These are phyloP conservation scores for Eimeria sp. DNA, from an alignment of 169 alveolate genomes.

Conservation along the genomic window DNA sequence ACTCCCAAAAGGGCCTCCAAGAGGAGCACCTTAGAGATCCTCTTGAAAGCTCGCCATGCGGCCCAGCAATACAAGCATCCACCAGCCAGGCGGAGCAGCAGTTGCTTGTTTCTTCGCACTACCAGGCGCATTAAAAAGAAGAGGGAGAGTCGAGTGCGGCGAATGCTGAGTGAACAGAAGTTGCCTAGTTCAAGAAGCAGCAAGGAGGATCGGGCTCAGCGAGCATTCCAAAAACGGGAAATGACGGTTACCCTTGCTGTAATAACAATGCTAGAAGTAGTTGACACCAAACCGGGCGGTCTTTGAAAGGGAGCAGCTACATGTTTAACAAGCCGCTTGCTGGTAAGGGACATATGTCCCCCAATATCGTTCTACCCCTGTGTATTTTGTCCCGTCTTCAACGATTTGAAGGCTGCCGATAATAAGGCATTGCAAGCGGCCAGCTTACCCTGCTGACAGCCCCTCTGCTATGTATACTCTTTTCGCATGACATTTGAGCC, in stretches of 20 bases:
- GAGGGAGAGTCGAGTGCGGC: neutral
- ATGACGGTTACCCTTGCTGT: neutral
- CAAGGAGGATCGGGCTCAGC: neutral
- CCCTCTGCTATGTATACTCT: neutral
- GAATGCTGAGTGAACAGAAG: neutral
- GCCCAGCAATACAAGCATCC: neutral
- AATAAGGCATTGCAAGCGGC: neutral
- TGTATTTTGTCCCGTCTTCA: neutral
- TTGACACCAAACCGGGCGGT: neutral
- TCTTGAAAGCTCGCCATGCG: neutral
- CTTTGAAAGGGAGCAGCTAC: neutral
- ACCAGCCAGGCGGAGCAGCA: neutral
- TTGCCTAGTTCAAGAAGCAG: neutral
- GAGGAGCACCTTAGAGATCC: conserved; percentile 14
- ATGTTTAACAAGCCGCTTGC: neutral
- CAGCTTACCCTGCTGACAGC: neutral
- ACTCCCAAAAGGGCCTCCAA: neutral
- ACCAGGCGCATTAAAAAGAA: neutral
- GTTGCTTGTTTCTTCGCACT: neutral
- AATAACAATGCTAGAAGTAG: neutral
- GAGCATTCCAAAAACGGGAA: neutral
- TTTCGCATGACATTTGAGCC: neutral
- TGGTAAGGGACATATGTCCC: neutral
- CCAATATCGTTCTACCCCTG: neutral
- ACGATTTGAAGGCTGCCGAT: neutral